Base-by-base conservation (phyloP, 2,329 filamentous ascomycete species). In the Pyrenophora graminea region DNA sequence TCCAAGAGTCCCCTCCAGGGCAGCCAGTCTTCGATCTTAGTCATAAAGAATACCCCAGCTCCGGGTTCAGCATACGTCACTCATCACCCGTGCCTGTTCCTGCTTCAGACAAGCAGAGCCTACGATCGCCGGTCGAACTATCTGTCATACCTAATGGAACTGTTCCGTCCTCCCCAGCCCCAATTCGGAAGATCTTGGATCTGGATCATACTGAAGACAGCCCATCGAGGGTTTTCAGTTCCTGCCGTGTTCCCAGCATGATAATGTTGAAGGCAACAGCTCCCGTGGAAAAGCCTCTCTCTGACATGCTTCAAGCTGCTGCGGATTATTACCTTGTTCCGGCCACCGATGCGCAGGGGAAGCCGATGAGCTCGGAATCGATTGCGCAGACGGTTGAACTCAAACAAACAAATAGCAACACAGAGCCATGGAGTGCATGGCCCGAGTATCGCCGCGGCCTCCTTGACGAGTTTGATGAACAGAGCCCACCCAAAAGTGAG, bases 71-170 rank as follows among this genome's bases (percentile, higher is more conserved):
- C 6, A 57, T 68, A 2, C 56, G 59, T 19, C 66, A 56, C 39
- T 69, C 69, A 18, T 70, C 67, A 7, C 67, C 68, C 5, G 53
- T 71, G n/a, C 45, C 60, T 30, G 59, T 70, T 30, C 67, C 65
- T n/a, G 36, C 38, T 12, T 44, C 56, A 53, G 58, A 23, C 45
- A 59, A 43, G 25, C 39, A 25, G 36, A 31, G 12, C 7, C 36
- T 17, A 23, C 43, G 7, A 41, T 25, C 21, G 36, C 39, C 50
- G 15, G 40, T 51, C 25, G 19, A 32, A 10, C 8, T 44, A 2
- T 45, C 43, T 13, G 32, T 38, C 8, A 54, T 70, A 37, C 56
- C 52, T 12, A 44, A 52, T n/a, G 67, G 66, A 15, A 67, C 66
- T 8, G 23, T 71, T 25, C 66, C 66, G 15, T 52, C 54, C 21